Evolutionary conservation across 1,139 yeast genomes (phyloP).

Genomic region (Saccharomyces hybrid): DNA sequence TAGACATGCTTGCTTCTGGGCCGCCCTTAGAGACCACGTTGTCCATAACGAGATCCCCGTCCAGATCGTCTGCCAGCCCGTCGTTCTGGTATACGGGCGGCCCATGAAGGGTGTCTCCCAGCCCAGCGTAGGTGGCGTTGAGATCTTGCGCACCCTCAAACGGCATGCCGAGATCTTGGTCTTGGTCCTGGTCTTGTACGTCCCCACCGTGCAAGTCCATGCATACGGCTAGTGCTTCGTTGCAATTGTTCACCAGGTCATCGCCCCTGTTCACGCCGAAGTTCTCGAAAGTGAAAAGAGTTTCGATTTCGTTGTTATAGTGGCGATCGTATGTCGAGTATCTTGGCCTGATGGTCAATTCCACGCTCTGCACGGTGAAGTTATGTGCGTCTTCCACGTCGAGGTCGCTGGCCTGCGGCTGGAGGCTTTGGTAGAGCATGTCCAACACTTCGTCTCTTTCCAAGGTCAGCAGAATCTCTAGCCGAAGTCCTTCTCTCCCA

Average conservation of each 20-base stretch:
- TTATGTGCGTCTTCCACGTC: slow-evolving; percentile 1
- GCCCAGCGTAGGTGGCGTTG: slow-evolving; percentile 12
- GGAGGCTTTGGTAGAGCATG: slow-evolving; percentile 11
- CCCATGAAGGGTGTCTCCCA: slow-evolving; percentile 13
- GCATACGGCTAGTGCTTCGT: slow-evolving; percentile 27
- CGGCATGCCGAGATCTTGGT: slow-evolving; percentile 9
- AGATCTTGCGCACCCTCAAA: slow-evolving; percentile 8
- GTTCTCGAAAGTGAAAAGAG: slow-evolving; percentile 33
- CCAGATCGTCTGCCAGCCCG: slow-evolving; percentile 24
- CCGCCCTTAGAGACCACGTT: slow-evolving; percentile 9
- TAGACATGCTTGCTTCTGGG: slow-evolving; percentile 24
- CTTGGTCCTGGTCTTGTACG: slow-evolving; percentile 9
- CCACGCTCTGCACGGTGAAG: slow-evolving; percentile 23
- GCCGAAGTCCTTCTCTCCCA: slow-evolving; percentile 22
- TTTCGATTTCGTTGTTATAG: slow-evolving; percentile 32
- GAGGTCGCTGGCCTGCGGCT: neutral
- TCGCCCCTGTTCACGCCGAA: slow-evolving; percentile 37
- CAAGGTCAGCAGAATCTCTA: slow-evolving; percentile 24
- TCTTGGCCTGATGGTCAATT: slow-evolving; percentile 31
- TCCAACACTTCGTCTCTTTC: slow-evolving; percentile 23
- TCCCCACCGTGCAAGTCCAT: slow-evolving; percentile 21
- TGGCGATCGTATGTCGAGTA: slow-evolving; percentile 33
- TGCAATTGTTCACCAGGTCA: slow-evolving; percentile 31
- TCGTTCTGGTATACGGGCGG: slow-evolving; percentile 12
- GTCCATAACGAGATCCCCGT: slow-evolving; percentile 11